Conservation (phyloP, 441 rosid species). For the Euphorbia neoarborescens region DNA sequence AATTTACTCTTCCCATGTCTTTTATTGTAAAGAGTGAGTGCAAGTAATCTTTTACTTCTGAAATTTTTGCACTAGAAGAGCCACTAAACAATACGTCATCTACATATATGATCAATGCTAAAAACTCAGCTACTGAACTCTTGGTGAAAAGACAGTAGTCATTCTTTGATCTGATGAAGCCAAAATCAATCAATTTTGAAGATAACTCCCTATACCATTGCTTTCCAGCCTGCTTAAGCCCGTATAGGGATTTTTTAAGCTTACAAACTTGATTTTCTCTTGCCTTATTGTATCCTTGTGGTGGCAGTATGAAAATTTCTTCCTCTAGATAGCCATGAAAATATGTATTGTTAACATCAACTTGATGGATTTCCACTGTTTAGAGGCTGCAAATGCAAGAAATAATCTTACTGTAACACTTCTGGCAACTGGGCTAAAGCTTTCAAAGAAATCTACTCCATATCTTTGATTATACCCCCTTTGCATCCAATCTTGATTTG, state of each 20-base stretch:
- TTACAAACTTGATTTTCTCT: background rate
- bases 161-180: background rate
- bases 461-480: background rate
- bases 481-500: background rate
- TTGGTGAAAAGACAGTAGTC: background rate
- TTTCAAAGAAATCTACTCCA: background rate
- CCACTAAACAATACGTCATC: background rate
- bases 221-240: background rate
- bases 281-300: background rate
- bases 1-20: background rate
- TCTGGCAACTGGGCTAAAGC: no score
- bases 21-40: background rate
- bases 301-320: no score
- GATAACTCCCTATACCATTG: background rate
- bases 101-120: background rate
- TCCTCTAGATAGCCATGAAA: no score
- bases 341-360: no score
- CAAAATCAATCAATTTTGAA: background rate
- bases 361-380: no score
- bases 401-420: background rate
- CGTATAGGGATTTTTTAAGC: background rate
- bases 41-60: background rate
- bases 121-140: background rate
- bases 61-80: background rate
- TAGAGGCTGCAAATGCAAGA: background rate